A percentile compares a stretch with the other conserved stretches of the same genome.
phyloP scores from a whole-genome alignment of 2,329 filamentous ascomycete genomes.

The Fusarium paranaense region DNA sequence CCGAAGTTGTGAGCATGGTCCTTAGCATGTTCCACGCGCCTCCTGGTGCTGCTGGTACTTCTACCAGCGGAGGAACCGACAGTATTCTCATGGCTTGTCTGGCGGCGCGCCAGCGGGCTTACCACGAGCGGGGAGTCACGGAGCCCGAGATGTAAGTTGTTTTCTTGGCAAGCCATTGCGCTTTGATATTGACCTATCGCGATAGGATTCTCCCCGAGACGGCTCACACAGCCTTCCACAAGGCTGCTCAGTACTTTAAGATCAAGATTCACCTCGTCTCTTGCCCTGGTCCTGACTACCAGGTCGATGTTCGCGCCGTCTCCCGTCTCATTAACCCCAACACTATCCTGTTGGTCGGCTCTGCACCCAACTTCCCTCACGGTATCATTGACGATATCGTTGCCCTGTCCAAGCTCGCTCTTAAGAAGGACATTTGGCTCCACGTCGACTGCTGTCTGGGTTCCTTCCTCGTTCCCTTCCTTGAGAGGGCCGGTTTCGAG shows the following conservation, averaged over 20 bases:
- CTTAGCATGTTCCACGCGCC: conserved; percentile 90
- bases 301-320: conserved; percentile 83
- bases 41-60: conserved; percentile 84
- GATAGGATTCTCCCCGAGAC: conserved; percentile 90
- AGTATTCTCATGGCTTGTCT: conserved; percentile 97
- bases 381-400: conserved; percentile 97
- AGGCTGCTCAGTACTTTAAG: conserved; percentile 94
- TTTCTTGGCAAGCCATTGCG: background rate
- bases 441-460: conserved; percentile 99
- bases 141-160: conserved; percentile 89
- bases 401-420: conserved; percentile 83
- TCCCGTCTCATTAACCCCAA: conserved; percentile 92
- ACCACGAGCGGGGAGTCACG: conserved; percentile 84
- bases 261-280: conserved; percentile 92
- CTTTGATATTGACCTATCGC: conserved; percentile 18
- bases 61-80: conserved; percentile 93
- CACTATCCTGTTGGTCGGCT: conserved; percentile 92
- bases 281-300: conserved; percentile 87
- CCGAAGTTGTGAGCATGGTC: conserved; percentile 97
- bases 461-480: conserved; percentile 92
- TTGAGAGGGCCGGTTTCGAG: conserved; percentile 94
- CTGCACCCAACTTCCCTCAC: conserved; percentile 97
- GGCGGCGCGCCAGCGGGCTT: conserved; percentile 89
- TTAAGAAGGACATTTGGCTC: conserved; percentile 83
- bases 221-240: conserved; percentile 95